A percentile compares a stretch with the other conserved stretches of the same genome.
Evolutionary conservation across 1,284 basidiomycete genomes (phyloP).

Genomic region (Peniophora sp.): DNA sequence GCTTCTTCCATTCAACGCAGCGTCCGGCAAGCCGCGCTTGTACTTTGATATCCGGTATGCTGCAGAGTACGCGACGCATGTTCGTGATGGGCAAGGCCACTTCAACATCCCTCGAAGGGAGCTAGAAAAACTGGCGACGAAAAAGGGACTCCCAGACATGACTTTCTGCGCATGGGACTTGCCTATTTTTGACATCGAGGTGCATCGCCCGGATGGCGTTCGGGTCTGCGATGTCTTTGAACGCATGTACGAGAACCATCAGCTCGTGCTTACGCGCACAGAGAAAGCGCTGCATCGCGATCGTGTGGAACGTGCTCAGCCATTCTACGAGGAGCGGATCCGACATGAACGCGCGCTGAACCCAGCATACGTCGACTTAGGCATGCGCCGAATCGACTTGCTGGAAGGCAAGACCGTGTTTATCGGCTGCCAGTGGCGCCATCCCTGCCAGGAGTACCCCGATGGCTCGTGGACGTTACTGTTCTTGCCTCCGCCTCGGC

Average conservation of each 20-base stretch:
- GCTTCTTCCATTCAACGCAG: slow-evolving; percentile 25
- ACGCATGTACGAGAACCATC: slow-evolving; percentile 40
- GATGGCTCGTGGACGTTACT: slow-evolving; percentile 11
- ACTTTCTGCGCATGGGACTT: slow-evolving; percentile 22
- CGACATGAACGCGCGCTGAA: slow-evolving; percentile 3
- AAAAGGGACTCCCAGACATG: slow-evolving; percentile 26
- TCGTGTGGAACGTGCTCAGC: slow-evolving; percentile 25
- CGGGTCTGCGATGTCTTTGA: slow-evolving; percentile 41
- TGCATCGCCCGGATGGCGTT: slow-evolving; percentile 32
- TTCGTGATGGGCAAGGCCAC: slow-evolving; percentile 5
- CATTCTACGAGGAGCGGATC: slow-evolving; percentile 30
- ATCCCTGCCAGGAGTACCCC: slow-evolving; percentile 7
- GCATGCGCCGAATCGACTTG: slow-evolving; percentile 11
- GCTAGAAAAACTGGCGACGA: slow-evolving; percentile 25
- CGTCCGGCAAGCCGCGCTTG: slow-evolving; percentile 16
- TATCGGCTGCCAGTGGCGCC: slow-evolving; percentile 10
- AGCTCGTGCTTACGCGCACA: slow-evolving; percentile 32
- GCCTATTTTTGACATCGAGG: slow-evolving; percentile 35
- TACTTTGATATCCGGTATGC: slow-evolving; percentile 21
- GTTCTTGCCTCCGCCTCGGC: slow-evolving; percentile 2
- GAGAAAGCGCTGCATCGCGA: slow-evolving; percentile 22
- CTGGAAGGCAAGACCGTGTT: slow-evolving; percentile 9
- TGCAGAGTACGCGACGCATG: slow-evolving; percentile 16
- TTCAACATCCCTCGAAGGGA: slow-evolving; percentile 18
- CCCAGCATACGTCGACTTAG: slow-evolving; percentile 1